Evolutionary conservation across 768 basidiomycete genomes (phyloP).

Genomic region (Leccinum sublutescens): DNA sequence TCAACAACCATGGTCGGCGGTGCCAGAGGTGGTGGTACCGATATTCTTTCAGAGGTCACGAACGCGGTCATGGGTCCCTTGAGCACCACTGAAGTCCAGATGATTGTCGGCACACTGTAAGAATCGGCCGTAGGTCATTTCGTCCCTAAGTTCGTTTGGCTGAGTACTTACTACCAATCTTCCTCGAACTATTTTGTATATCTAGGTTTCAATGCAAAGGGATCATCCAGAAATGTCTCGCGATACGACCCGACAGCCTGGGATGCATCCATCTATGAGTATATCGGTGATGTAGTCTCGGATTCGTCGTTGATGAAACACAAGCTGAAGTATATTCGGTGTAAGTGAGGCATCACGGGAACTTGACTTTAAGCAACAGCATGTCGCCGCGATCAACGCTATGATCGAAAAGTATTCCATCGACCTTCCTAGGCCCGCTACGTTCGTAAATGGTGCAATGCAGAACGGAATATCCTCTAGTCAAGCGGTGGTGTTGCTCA

Average conservation of each 20-base stretch:
- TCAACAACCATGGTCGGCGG: conserved; percentile 35
- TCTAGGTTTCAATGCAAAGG: no score
- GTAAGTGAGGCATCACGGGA: not conserved
- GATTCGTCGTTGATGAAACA: no score
- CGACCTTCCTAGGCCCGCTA: not conserved
- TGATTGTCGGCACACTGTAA: no score
- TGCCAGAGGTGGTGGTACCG: not conserved
- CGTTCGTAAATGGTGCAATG: not conserved
- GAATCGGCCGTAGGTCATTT: no score
- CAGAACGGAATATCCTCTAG: not conserved
- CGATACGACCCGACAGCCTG: no score
- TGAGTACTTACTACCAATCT: no score
- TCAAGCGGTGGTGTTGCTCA: conserved; percentile 21
- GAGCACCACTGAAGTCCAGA: conserved; percentile 60
- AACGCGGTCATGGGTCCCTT: conserved; percentile 50
- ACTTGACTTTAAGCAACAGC: not conserved
- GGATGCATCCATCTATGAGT: no score
- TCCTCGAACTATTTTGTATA: no score
- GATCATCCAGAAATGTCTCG: no score
- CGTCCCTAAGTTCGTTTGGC: no score
- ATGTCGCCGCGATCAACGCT: conserved; percentile 25
- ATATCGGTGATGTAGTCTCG: no score
- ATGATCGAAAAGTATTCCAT: conserved; percentile 24
- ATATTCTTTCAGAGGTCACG: not conserved
- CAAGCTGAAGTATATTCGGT: not conserved